Evolutionary conservation across 2,329 filamentous ascomycete species (phyloP).

Genomic region (Botrytis deweyae): DNA sequence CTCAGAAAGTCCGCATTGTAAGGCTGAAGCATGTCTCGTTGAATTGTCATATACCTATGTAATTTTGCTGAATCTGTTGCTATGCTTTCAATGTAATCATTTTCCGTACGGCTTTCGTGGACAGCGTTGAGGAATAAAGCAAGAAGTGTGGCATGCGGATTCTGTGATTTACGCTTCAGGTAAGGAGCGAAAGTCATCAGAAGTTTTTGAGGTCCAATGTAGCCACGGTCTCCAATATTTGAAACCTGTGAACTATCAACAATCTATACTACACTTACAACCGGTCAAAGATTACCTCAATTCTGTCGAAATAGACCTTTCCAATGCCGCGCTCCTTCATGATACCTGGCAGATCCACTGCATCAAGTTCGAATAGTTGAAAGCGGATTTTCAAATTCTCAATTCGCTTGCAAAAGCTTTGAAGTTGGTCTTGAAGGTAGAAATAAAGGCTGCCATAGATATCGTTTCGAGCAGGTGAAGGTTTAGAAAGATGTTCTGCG

Average conservation of each 20-base stretch:
- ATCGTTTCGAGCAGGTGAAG: constrained; percentile 18
- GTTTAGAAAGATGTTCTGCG: not conserved
- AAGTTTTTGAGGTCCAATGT: constrained; percentile 6
- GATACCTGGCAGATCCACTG: not conserved
- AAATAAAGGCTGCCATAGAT: constrained; percentile 18
- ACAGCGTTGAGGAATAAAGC: constrained; percentile 21
- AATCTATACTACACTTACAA: too few species aligned
- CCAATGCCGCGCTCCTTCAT: not conserved
- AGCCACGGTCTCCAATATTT: constrained; percentile 17
- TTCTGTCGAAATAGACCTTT: constrained; percentile 13
- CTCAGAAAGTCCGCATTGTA: constrained; percentile 1
- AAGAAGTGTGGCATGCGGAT: constrained; percentile 22
- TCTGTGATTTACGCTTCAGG: constrained; percentile 11
- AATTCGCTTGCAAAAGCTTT: constrained; percentile 8
- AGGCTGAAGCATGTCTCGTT: not conserved
- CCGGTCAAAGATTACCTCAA: not conserved
- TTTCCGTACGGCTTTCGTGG: not conserved
- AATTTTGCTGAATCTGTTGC: not conserved
- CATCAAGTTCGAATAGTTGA: constrained; percentile 11
- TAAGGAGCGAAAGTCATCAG: constrained; percentile 7
- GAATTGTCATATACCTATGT: not conserved
- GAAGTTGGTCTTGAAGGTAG: constrained; percentile 7
- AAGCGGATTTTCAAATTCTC: not conserved
- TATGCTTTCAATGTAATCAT: not conserved
- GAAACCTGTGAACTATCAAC: constrained; percentile 1